phyloP scores from a whole-genome alignment of 2,329 filamentous ascomycete species.

The Fusarium xylarioides region DNA sequence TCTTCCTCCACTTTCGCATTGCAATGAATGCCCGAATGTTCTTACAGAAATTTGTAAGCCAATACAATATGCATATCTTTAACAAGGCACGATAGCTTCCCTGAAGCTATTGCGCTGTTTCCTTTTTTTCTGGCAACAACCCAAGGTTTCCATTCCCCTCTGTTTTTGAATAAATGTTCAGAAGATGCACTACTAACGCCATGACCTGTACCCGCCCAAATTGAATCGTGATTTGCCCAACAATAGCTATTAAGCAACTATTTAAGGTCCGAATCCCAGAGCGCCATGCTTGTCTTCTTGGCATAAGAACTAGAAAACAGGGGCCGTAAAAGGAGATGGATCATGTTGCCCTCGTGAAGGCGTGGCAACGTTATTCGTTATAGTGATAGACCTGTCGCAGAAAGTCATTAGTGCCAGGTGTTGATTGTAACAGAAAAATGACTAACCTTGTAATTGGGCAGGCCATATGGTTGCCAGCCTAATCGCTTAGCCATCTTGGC shows the following conservation, averaged over 20 bases:
- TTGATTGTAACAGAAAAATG: neutral
- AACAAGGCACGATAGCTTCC: neutral
- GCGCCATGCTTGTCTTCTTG: constrained; percentile 11
- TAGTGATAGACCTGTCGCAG: constrained; percentile 80
- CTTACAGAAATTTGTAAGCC: constrained; percentile 1
- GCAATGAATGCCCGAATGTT: neutral
- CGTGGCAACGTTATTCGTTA: constrained; percentile 72
- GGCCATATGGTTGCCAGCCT: constrained; percentile 85
- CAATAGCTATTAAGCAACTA: constrained; percentile 12
- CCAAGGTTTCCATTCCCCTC: constrained; percentile 5
- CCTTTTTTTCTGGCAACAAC: neutral
- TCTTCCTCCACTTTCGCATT: neutral
- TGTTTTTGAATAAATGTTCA: constrained; percentile 11
- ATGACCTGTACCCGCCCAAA: constrained; percentile 35
- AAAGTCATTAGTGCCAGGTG: constrained; percentile 18
- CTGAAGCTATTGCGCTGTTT: neutral
- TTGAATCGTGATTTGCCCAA: constrained; percentile 27
- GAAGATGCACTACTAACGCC: constrained; percentile 41
- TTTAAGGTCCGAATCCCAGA: neutral
- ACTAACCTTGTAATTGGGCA: constrained; percentile 95
- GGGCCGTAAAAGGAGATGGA: constrained; percentile 7
- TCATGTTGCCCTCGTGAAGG: constrained; percentile 3
- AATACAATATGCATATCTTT: constrained; percentile 4
- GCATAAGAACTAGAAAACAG: constrained; percentile 24
- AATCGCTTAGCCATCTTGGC: constrained; percentile 94